A percentile compares a stretch with the other conserved stretches of the same genome.
These are phyloP conservation scores for Aureobasidium sp. DNA, from an alignment of 2,329 filamentous ascomycete genomes.

Conservation along the genomic window DNA sequence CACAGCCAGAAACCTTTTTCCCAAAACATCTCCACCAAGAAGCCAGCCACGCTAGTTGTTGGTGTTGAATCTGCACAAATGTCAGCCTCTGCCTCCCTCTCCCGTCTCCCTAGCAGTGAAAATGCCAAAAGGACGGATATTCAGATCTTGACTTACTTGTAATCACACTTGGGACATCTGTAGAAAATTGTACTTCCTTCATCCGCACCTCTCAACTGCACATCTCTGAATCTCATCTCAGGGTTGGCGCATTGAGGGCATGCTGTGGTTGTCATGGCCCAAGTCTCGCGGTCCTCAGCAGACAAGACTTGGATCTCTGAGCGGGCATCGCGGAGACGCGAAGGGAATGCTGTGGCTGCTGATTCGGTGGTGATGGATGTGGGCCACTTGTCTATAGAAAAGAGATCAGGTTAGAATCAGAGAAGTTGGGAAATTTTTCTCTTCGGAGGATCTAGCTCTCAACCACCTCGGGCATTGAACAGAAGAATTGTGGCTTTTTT, in stretches of 20 bases:
- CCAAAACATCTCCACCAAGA: not conserved
- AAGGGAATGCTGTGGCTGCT: conserved; percentile 84
- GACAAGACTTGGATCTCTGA: conserved; percentile 81
- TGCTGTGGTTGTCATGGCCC: conserved; percentile 57
- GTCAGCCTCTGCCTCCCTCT: not conserved
- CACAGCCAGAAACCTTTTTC: not conserved
- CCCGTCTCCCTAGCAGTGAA: not conserved
- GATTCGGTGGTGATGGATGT: conserved; percentile 73
- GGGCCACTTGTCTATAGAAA: conserved; percentile 56
- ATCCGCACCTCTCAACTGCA: conserved; percentile 85
- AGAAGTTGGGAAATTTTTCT: not conserved
- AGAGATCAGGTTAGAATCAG: conserved; percentile 14
- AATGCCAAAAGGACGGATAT: too few relatives aligned
- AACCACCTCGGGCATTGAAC: not conserved
- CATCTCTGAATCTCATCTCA: conserved; percentile 76
- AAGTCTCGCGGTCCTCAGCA: conserved; percentile 62
- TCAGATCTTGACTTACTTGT: conserved; percentile 45
- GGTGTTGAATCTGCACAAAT: not conserved
- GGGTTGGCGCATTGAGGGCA: conserved; percentile 75
- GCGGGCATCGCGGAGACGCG: conserved; percentile 69
- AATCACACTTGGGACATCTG: conserved; percentile 68
- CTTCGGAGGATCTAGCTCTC: too few relatives aligned
- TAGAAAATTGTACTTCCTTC: conserved; percentile 93
- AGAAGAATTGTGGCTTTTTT: conserved; percentile 1
- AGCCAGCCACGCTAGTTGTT: not conserved